These are phyloP conservation scores for Peniophora sp. DNA, from an alignment of 1,284 basidiomycete species.

Conservation along the genomic window DNA sequence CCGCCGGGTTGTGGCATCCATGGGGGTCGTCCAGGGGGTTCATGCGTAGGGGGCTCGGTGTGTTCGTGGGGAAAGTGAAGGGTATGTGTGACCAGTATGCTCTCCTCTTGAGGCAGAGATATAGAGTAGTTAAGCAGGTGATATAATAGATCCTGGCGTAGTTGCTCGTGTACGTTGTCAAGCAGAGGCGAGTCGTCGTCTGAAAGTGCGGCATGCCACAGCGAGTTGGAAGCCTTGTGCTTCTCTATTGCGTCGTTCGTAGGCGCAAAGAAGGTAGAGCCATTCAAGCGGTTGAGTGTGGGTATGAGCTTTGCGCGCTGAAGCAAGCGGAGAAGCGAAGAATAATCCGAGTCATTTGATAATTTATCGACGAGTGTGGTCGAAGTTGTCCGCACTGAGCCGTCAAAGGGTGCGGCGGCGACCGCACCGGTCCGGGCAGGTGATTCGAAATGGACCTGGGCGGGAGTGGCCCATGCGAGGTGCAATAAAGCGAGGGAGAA, in stretches of 20 bases:
- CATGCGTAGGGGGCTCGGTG: conserved; percentile 44
- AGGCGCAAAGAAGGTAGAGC: conserved; percentile 87
- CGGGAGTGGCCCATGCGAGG: conserved; percentile 9
- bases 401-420: not conserved
- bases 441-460: conserved; percentile 23
- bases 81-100: conserved; percentile 44
- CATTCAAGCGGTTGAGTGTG: conserved; percentile 80
- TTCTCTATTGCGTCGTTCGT: conserved; percentile 83
- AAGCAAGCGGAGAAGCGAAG: conserved; percentile 71
- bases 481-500: conserved; percentile 20
- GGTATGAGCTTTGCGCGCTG: conserved; percentile 88
- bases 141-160: conserved; percentile 91
- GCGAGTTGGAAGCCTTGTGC: conserved; percentile 30
- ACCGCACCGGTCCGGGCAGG: too few relatives aligned
- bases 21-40: conserved; percentile 71
- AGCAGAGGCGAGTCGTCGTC: conserved; percentile 27
- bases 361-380: conserved; percentile 77
- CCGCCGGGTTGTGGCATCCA: conserved; percentile 83
- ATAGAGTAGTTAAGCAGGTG: conserved; percentile 89
- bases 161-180: conserved; percentile 81
- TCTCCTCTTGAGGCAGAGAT: conserved; percentile 31
- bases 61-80: conserved; percentile 63
- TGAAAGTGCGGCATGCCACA: conserved; percentile 41
- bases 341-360: conserved; percentile 69
- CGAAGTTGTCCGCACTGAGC: conserved; percentile 20